A percentile compares a stretch with the other conserved stretches of the same genome.
These are phyloP conservation scores for Apiospora arundinis DNA, from an alignment of 2,329 filamentous ascomycete species.

Conservation along the genomic window DNA sequence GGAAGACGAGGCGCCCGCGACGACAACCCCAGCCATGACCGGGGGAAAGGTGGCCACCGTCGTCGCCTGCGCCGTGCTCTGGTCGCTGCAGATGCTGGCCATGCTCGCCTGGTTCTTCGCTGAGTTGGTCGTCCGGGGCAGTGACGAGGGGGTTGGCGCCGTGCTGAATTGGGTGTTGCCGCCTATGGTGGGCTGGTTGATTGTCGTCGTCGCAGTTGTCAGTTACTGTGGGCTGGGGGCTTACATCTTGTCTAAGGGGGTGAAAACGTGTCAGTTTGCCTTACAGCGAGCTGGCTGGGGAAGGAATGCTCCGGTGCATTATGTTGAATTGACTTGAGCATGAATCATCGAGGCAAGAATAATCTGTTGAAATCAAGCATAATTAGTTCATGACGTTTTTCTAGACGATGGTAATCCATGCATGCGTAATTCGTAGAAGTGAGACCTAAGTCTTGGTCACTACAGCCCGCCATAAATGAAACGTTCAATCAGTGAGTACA, in stretches of 20 bases:
- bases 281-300: slow-evolving; percentile 1
- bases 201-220: not conserved
- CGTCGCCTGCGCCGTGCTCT: slow-evolving; percentile 2
- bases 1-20: not conserved
- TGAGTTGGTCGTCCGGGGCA: slow-evolving; percentile 13
- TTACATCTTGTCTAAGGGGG: not conserved
- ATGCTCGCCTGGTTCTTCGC: slow-evolving; percentile 3
- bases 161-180: not conserved
- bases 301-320: not conserved
- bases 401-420: not conserved
- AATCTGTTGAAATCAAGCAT: not conserved
- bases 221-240: slow-evolving; percentile 5
- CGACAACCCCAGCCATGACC: not conserved
- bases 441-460: not conserved
- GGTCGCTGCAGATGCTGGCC: slow-evolving; percentile 16
- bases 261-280: not conserved
- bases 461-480: not conserved
- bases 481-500: not conserved
- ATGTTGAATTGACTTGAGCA: slow-evolving; percentile 7
- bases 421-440: not conserved
- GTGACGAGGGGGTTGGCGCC: slow-evolving; percentile 12
- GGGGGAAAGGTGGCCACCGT: not conserved
- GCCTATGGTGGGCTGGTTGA: slow-evolving; percentile 5
- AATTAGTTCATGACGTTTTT: not conserved
- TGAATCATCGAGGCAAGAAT: not conserved